Percentiles rank a stretch among this genome's conserved stretches.
phyloP scores from a whole-genome alignment of 2,329 filamentous ascomycete genomes.

The Cladosporium sp. region DNA sequence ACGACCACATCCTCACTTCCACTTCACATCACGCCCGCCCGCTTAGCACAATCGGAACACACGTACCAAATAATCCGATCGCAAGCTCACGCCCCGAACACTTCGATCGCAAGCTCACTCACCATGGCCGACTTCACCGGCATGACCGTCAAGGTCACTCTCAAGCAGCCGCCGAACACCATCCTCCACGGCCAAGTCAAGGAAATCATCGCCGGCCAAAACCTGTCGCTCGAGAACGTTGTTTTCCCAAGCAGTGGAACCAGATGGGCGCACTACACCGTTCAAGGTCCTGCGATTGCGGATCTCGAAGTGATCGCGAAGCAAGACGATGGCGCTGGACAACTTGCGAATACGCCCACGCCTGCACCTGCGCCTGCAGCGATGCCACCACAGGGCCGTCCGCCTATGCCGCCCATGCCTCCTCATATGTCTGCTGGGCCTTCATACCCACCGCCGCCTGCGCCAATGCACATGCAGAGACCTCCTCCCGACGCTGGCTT shows the following conservation, averaged over 20 bases:
- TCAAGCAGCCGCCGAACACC: conserved; percentile 60
- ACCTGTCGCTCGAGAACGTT: conserved; percentile 64
- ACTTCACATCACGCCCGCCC: no score
- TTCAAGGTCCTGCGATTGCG: conserved; percentile 55
- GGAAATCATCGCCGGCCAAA: conserved; percentile 60
- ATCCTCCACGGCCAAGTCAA: conserved; percentile 66
- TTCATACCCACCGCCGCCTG: conserved; percentile 9
- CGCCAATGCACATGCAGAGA: conserved; percentile 11
- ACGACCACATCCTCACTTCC: no score
- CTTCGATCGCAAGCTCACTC: neutral
- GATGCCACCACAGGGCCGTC: neutral
- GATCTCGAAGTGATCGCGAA: conserved; percentile 49
- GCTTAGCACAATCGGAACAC: no score
- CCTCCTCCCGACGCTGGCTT: neutral
- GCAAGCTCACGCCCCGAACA: no score
- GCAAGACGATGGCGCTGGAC: neutral
- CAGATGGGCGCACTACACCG: conserved; percentile 48
- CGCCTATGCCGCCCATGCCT: no score
- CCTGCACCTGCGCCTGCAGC: neutral
- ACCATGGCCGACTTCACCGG: conserved; percentile 69
- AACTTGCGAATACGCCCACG: neutral
- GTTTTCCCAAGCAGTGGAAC: conserved; percentile 52
- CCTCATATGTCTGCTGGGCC: neutral
- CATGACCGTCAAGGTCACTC: conserved; percentile 67
- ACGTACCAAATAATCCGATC: no score